A percentile compares a stretch with the other conserved stretches of the same genome.
phyloP scores from a whole-genome alignment of 2,329 filamentous ascomycete species.

The Pleochaeta shiraiana region DNA sequence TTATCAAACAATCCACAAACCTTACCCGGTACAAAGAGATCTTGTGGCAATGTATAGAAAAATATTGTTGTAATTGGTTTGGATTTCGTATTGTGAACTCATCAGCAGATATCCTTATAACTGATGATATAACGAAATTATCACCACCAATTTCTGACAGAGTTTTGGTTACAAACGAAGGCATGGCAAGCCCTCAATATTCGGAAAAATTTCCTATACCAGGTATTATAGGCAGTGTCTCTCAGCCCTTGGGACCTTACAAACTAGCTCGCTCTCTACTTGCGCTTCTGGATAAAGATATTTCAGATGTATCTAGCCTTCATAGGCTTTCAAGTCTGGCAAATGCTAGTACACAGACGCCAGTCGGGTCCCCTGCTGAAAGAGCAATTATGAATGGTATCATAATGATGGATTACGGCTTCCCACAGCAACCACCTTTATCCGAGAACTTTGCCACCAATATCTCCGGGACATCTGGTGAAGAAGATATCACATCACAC shows the following conservation, averaged over 20 bases:
- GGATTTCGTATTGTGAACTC: constrained; percentile 9
- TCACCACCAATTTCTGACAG: constrained; percentile 6
- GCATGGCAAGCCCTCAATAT: constrained; percentile 7
- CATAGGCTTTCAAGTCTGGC: neutral
- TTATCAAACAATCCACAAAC: constrained; percentile 5
- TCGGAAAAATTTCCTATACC: neutral
- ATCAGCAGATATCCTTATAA: constrained; percentile 10
- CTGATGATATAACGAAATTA: constrained; percentile 6
- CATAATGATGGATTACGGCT: constrained; percentile 11
- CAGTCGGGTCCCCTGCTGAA: constrained; percentile 11
- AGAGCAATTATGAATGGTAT: constrained; percentile 8
- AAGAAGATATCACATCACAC: neutral
- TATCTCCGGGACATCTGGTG: too few relatives aligned
- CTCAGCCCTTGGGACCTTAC: constrained; percentile 13
- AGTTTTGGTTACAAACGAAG: constrained; percentile 11
- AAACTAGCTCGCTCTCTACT: constrained; percentile 14
- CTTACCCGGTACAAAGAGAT: constrained; percentile 5
- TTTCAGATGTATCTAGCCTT: neutral
- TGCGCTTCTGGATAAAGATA: constrained; percentile 8
- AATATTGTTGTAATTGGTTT: constrained; percentile 15
- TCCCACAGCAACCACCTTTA: constrained; percentile 4
- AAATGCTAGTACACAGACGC: constrained; percentile 12
- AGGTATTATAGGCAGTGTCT: constrained; percentile 8
- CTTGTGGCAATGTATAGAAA: constrained; percentile 12
- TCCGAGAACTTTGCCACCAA: neutral